Evolutionary conservation across 2,329 filamentous ascomycete species (phyloP).

Genomic region (Aspergillus piperis): DNA sequence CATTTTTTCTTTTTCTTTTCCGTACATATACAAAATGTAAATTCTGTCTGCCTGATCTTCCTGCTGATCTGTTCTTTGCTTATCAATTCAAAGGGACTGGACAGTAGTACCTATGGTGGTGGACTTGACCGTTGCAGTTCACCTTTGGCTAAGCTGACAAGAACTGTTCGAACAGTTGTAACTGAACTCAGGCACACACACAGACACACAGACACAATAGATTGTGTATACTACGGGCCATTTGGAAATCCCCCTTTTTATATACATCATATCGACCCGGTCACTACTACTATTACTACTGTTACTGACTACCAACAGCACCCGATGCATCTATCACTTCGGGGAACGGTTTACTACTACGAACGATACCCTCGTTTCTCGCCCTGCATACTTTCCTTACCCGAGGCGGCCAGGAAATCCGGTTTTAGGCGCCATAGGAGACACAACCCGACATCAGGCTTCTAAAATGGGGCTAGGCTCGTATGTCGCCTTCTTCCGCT

Average conservation of each 20-base stretch:
- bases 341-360: no score
- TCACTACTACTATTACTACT: not conserved
- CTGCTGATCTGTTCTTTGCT: not conserved
- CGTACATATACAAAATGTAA: slow-evolving; percentile 3
- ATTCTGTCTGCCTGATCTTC: not conserved
- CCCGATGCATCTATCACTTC: not conserved
- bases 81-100: not conserved
- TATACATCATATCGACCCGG: not conserved
- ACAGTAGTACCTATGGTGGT: no score
- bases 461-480: slow-evolving; percentile 1
- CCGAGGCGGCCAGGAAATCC: not conserved
- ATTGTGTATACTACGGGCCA: not conserved
- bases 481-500: slow-evolving; percentile 9
- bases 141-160: not conserved
- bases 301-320: not conserved
- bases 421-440: slow-evolving; percentile 9
- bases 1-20: slow-evolving; percentile 11
- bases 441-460: slow-evolving; percentile 6
- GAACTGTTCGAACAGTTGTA: not conserved
- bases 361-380: not conserved
- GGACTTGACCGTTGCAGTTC: not conserved
- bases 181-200: not conserved
- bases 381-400: not conserved
- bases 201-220: not conserved
- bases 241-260: slow-evolving; percentile 5